Evolutionary conservation across 768 basidiomycete genomes (phyloP).

Genomic region (Sistotremastrum suecicum): DNA sequence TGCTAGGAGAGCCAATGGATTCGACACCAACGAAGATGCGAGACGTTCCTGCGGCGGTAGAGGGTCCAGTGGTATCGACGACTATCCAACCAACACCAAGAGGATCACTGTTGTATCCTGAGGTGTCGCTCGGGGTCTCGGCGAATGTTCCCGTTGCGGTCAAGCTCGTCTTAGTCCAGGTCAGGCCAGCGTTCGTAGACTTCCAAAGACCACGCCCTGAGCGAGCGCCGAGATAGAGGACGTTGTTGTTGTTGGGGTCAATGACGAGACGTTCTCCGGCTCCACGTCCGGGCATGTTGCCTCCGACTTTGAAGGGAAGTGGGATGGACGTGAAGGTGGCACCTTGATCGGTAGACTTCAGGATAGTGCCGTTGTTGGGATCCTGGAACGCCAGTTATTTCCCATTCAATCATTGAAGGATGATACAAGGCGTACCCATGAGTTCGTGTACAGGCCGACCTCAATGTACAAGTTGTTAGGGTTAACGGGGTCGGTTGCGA

Average conservation of each 20-base stretch:
- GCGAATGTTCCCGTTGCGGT: constrained; percentile 7
- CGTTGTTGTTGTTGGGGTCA: constrained; percentile 2
- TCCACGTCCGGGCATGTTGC: constrained; percentile 13
- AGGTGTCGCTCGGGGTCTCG: constrained; percentile 4
- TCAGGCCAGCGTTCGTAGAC: constrained; percentile 8
- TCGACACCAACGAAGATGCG: constrained; percentile 14
- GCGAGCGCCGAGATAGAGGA: constrained; percentile 11
- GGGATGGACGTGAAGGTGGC: constrained; percentile 4
- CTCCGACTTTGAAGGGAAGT: constrained; percentile 11
- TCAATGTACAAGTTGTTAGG: constrained; percentile 6
- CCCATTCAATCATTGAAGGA: too few species aligned
- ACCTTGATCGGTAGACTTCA: constrained; percentile 4
- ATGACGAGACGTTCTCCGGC: constrained; percentile 3
- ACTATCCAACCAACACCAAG: constrained; percentile 10
- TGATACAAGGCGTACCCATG: constrained; percentile 1
- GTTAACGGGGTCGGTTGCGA: constrained; percentile 7
- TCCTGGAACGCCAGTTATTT: neutral
- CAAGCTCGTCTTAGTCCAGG: constrained; percentile 10
- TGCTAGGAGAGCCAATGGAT: constrained; percentile 6
- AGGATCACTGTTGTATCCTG: constrained; percentile 5
- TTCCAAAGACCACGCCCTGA: constrained; percentile 12
- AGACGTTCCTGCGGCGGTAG: constrained; percentile 1
- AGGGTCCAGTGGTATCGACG: constrained; percentile 7
- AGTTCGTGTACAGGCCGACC: constrained; percentile 9
- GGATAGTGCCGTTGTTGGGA: constrained; percentile 9